A percentile compares a stretch with the other conserved stretches of the same genome.
phyloP scores from a whole-genome alignment of 495 filamentous ascomycete species.

The Neurospora sp. region DNA sequence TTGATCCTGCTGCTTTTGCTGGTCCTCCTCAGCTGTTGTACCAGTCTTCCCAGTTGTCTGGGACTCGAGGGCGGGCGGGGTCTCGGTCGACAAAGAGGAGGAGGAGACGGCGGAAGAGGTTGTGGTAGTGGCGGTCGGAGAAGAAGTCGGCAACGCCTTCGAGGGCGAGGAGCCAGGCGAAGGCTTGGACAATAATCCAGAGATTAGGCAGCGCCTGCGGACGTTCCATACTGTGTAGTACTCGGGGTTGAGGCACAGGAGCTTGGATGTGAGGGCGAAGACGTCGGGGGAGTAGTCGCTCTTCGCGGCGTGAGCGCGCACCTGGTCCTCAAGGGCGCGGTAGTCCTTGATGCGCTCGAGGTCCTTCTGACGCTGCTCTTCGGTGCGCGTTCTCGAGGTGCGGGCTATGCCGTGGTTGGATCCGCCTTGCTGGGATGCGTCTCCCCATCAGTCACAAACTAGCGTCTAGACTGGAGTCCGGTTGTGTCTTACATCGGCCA shows the following conservation, averaged over 20 bases:
- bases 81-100: constrained; percentile 37
- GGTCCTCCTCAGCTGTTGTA: constrained; percentile 38
- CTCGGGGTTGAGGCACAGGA: constrained; percentile 84
- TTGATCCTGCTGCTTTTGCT: not conserved
- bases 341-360: constrained; percentile 71
- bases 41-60: constrained; percentile 46
- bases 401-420: constrained; percentile 65
- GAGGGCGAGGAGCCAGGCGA: constrained; percentile 41
- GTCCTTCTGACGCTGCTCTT: constrained; percentile 58
- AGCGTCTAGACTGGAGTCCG: not conserved
- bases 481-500: constrained; percentile 18
- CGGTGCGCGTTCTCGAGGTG: constrained; percentile 46
- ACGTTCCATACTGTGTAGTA: constrained; percentile 99
- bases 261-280: constrained; percentile 64
- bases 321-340: constrained; percentile 53
- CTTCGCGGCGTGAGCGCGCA: constrained; percentile 46
- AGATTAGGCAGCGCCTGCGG: constrained; percentile 58
- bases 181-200: constrained; percentile 41
- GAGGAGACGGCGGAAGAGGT: constrained; percentile 38
- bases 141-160: constrained; percentile 48
- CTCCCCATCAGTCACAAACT: constrained; percentile 18
- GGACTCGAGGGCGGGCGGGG: constrained; percentile 33
- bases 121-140: constrained; percentile 39
- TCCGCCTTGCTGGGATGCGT: constrained; percentile 14
- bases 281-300: constrained; percentile 57